phyloP scores from a whole-genome alignment of 2,329 filamentous ascomycete genomes.

The Bipolaris cookei region DNA sequence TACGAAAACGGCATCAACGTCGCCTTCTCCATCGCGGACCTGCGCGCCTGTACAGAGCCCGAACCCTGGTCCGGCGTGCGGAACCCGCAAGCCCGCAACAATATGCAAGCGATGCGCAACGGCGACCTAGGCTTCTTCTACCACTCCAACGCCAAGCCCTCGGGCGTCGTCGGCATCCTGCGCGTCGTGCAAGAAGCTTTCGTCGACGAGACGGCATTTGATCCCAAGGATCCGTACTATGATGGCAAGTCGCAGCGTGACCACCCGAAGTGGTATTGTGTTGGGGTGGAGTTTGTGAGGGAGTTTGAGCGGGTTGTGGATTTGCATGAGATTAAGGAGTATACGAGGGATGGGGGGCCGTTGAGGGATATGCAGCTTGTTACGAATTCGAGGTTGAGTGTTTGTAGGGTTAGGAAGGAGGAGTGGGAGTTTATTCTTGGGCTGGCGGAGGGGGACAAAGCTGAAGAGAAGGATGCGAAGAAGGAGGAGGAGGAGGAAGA shows the following conservation, averaged over 20 bases:
- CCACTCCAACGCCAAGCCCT: slow-evolving; percentile 89
- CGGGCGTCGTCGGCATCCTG: slow-evolving; percentile 87
- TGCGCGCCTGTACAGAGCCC: slow-evolving; percentile 72
- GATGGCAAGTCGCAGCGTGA: slow-evolving; percentile 74
- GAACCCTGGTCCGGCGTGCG: slow-evolving; percentile 84
- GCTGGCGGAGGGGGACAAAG: slow-evolving; percentile 49
- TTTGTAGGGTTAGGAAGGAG: slow-evolving; percentile 67
- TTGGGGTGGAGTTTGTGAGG: slow-evolving; percentile 84
- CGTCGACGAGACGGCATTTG: slow-evolving; percentile 77
- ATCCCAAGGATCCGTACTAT: slow-evolving; percentile 78
- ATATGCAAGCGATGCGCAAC: slow-evolving; percentile 87
- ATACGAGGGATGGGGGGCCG: slow-evolving; percentile 61
- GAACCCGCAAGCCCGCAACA: slow-evolving; percentile 73
- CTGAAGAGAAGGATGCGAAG: background rate
- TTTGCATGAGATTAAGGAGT: slow-evolving; percentile 72
- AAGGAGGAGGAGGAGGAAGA: background rate
- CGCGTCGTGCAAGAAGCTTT: slow-evolving; percentile 85
- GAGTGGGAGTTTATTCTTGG: slow-evolving; percentile 71
- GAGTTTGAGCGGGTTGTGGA: slow-evolving; percentile 77
- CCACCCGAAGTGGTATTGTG: slow-evolving; percentile 83
- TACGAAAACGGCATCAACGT: slow-evolving; percentile 88
- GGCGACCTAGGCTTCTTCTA: slow-evolving; percentile 97
- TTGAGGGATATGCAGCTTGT: slow-evolving; percentile 82
- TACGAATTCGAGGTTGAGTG: slow-evolving; percentile 81
- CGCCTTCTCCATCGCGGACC: slow-evolving; percentile 91